phyloP scores from a whole-genome alignment of 2,329 filamentous ascomycete species.

The Paecilomyces niveus region DNA sequence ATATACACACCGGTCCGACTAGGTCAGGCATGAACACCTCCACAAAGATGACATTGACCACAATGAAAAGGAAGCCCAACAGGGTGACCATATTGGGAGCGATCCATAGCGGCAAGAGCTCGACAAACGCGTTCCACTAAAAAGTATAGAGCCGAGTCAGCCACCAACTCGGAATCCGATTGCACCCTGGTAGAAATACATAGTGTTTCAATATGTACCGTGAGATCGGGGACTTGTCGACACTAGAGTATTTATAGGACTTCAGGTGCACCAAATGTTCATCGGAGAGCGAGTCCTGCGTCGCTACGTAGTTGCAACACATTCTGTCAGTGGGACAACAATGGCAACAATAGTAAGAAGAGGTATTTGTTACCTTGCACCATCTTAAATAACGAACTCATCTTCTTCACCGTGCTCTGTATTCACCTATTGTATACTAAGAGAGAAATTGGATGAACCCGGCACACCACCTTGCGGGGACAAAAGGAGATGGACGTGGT shows the following conservation, averaged over 20 bases:
- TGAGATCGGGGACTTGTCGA: constrained; percentile 92
- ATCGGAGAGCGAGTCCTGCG: constrained; percentile 64
- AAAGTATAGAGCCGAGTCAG: constrained; percentile 1
- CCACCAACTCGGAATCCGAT: constrained; percentile 3
- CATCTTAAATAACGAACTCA: constrained; percentile 26
- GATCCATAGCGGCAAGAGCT: constrained; percentile 88
- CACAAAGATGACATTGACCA: constrained; percentile 70
- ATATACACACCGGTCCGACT: constrained; percentile 66
- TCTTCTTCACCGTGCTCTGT: constrained; percentile 7
- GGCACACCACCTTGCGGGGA: background rate
- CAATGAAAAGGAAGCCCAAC: constrained; percentile 87
- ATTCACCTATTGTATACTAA: background rate
- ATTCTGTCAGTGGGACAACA: constrained; percentile 1
- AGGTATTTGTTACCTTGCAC: constrained; percentile 24
- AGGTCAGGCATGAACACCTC: constrained; percentile 82
- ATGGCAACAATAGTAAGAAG: background rate
- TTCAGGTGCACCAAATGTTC: constrained; percentile 87
- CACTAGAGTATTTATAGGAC: constrained; percentile 93
- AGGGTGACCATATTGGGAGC: constrained; percentile 97
- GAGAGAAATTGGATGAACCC: background rate
- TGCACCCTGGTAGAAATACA: constrained; percentile 50
- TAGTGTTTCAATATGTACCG: constrained; percentile 92
- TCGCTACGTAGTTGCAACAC: constrained; percentile 17
- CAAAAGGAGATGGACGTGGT: background rate
- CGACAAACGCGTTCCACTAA: constrained; percentile 95